phyloP scores from a whole-genome alignment of 1,284 basidiomycete genomes.

The Ustilago hordei region DNA sequence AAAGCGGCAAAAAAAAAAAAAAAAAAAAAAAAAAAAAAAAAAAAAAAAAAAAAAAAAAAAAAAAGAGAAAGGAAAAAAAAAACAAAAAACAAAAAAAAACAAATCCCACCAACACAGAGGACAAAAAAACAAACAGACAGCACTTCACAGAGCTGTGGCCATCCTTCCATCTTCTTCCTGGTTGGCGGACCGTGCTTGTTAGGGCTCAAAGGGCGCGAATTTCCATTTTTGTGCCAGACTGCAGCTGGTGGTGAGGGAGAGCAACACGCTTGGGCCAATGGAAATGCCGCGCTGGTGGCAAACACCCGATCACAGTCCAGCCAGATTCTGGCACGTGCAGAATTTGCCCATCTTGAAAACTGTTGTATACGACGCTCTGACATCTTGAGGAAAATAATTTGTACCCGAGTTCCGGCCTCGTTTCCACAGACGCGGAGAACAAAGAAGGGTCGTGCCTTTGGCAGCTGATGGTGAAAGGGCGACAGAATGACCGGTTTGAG shows the following conservation, averaged over 20 bases:
- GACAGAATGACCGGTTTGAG: background rate
- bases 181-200: constrained; percentile 25
- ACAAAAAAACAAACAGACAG: background rate
- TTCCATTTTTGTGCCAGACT: background rate
- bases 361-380: too few relatives aligned
- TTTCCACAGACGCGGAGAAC: constrained; percentile 23
- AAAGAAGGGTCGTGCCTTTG: constrained; percentile 12
- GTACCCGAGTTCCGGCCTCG: constrained; percentile 18
- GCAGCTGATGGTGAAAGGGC: constrained; percentile 4
- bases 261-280: background rate
- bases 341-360: background rate
- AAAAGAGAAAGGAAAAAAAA: constrained; percentile 18
- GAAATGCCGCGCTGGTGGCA: background rate
- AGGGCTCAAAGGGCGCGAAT: background rate
- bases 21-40: constrained; percentile 30
- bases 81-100: constrained; percentile 9
- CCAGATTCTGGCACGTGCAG: constrained; percentile 27
- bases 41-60: constrained; percentile 15
- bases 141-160: background rate
- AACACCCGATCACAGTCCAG: constrained; percentile 21
- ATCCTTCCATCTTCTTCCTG: constrained; percentile 18
- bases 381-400: too few relatives aligned
- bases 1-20: constrained; percentile 27
- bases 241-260: background rate
- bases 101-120: constrained; percentile 5